Evolutionary conservation across 352 stramenopile genomes (phyloP), one percentile per base, ranked within the genome.

Genomic region (Globisporangium iwayamae): DNA sequence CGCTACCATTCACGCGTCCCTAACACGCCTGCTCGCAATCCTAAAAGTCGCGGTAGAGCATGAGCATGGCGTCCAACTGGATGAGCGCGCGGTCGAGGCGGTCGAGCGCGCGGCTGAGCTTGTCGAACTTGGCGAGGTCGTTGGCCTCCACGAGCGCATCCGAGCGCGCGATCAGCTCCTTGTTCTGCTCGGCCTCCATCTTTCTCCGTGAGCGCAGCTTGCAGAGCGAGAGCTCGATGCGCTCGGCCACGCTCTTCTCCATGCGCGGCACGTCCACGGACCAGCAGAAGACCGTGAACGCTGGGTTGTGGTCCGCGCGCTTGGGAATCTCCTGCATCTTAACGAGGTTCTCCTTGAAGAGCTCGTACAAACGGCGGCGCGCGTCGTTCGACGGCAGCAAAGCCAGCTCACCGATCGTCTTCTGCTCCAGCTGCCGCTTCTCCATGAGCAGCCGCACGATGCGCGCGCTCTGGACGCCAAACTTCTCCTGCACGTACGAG

Each of bases 11-110:
- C 36, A 14, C 9, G 0, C 9, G 36, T 41, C 36, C 36, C 9
- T 58, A 18, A 1, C 30, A 18, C 16, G 34, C n/a, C 45, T 45
- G 57, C 20, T 47, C 25, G 47, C 14, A 4, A 6, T 56, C 32
- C 65, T 91, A 96, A 71, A 96, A 96, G 66, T 96, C 83, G 45
- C 86, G 83, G 66, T 91, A 94, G 13, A 96, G 82, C 85, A 96
- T 93, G 60, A 96, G 76, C 85, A 94, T 94, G 52, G 74, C 75
- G 69, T 96, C 87, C 41, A 96, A 70, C 53, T 94, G 87, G 58
- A 96, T 84, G 62, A 87, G 76, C 43, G 82, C 81, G 56, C 87
- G 85, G 70, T 96, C 87, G 46, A 94, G 74, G 36, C 87, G 87
- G 67, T 96, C 87, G 34, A 96, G 76, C 18, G 85, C 82, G 46